These are phyloP conservation scores for Paraconiothyrium sp. DNA, from an alignment of 2,329 filamentous ascomycete genomes.

Conservation along the genomic window DNA sequence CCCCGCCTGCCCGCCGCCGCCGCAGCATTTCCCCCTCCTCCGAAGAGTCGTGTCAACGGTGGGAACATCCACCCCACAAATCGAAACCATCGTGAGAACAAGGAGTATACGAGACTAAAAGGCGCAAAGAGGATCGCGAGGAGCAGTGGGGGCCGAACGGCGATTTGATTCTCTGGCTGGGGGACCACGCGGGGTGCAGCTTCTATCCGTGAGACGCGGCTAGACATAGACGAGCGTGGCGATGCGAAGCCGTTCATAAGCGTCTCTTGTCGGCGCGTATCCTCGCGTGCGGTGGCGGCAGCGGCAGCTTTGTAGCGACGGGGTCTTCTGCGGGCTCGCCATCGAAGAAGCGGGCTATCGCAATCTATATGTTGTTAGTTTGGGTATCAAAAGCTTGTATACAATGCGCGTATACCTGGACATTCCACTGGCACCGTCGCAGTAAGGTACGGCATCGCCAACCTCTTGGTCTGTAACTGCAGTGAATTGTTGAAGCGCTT, in stretches of 20 bases:
- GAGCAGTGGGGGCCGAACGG: constrained; percentile 77
- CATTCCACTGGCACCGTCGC: constrained; percentile 92
- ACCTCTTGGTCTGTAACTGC: constrained; percentile 86
- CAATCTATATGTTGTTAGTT: constrained; percentile 70
- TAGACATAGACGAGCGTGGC: constrained; percentile 44
- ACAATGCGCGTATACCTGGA: constrained; percentile 69
- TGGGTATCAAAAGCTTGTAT: background rate
- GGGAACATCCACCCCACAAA: constrained; percentile 81
- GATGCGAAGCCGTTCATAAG: constrained; percentile 64
- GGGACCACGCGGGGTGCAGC: constrained; percentile 88
- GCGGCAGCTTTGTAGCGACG: constrained; percentile 84
- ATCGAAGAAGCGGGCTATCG: constrained; percentile 97
- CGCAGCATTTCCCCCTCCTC: constrained; percentile 57
- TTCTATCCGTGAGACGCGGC: constrained; percentile 58
- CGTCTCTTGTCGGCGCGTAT: constrained; percentile 75
- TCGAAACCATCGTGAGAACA: constrained; percentile 74
- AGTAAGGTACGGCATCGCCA: constrained; percentile 79
- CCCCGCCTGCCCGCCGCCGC: constrained; percentile 59
- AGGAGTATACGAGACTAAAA: constrained; percentile 78
- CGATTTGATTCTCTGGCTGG: constrained; percentile 70
- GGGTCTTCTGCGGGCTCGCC: constrained; percentile 83
- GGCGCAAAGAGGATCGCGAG: constrained; percentile 82
- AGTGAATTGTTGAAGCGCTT: constrained; percentile 86
- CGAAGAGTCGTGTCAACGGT: constrained; percentile 74
- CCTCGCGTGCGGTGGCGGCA: constrained; percentile 67